Percentiles rank a stretch among this genome's conserved stretches.
These are phyloP conservation scores for Ehretia macrophylla DNA, from an alignment of 257 asterid species.

Conservation along the genomic window DNA sequence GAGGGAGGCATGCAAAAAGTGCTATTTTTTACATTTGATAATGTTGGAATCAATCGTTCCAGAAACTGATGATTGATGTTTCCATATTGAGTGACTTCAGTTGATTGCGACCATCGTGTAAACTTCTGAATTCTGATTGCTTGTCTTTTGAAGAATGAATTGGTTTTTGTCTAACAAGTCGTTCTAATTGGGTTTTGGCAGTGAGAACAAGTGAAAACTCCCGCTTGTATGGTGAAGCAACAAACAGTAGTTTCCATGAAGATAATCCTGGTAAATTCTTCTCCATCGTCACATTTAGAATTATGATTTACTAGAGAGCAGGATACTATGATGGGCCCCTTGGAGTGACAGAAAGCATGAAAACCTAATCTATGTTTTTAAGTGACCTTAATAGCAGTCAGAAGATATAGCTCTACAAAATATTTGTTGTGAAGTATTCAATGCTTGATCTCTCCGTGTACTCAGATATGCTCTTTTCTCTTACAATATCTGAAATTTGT, in stretches of 20 bases:
- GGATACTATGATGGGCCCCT: no score
- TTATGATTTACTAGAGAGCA: not conserved
- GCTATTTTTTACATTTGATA: no score
- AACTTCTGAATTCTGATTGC: not conserved
- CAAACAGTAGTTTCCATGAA: constrained; percentile 41
- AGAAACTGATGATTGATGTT: no score
- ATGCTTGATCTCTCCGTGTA: no score
- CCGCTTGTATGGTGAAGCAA: constrained; percentile 51
- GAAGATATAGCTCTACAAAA: no score
- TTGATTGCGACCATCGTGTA: not conserved
- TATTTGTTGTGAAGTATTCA: no score
- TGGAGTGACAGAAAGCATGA: no score
- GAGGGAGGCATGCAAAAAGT: not conserved
- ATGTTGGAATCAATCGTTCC: no score
- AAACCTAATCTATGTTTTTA: no score
- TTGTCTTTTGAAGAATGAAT: not conserved
- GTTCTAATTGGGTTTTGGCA: constrained; percentile 30
- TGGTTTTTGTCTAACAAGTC: constrained; percentile 7
- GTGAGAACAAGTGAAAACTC: constrained; percentile 47
- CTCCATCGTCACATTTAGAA: constrained; percentile 1
- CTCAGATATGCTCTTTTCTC: no score
- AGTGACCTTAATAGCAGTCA: no score
- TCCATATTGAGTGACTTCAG: not conserved
- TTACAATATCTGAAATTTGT: no score
- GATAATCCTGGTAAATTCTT: constrained; percentile 53